Conservation (phyloP, 2,329 filamentous ascomycete genomes). For the Tolypocladium sp. region DNA sequence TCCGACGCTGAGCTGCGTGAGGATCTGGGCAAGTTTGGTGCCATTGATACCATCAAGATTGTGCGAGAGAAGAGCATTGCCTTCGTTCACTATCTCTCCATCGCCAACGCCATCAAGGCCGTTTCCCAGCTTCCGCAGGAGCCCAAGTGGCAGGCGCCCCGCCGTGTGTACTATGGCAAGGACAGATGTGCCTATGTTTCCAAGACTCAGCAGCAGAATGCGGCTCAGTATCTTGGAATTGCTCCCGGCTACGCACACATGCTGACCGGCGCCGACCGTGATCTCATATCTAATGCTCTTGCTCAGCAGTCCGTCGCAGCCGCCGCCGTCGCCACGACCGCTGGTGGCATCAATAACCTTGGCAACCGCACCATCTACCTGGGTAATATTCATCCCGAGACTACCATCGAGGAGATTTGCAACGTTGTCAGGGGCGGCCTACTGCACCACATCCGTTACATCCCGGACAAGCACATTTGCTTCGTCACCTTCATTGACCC, state of each 20-base stretch:
- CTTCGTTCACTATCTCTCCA: conserved; percentile 95
- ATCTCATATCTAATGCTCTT: conserved; percentile 90
- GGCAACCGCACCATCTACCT: conserved; percentile 97
- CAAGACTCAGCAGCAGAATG: conserved; percentile 99
- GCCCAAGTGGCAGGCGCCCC: conserved; percentile 90
- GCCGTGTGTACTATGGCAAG: conserved; percentile 97
- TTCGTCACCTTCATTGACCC: conserved; percentile 99
- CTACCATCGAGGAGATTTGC: conserved; percentile 98
- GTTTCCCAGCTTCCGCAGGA: conserved; percentile 95
- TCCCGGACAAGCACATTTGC: conserved; percentile 99
- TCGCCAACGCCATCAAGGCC: conserved; percentile 96
- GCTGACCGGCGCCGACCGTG: conserved; percentile 88
- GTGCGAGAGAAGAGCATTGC: conserved; percentile 97
- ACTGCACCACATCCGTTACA: conserved; percentile 96
- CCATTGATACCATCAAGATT: conserved; percentile 95
- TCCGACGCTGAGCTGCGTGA: conserved; percentile 88
- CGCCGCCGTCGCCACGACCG: conserved; percentile 90
- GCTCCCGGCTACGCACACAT: conserved; percentile 95
- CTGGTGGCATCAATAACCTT: conserved; percentile 93
- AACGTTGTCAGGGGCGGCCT: conserved; percentile 95
- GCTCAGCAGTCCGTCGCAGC: conserved; percentile 97
- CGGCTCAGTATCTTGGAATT: conserved; percentile 94
- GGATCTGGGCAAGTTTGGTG: conserved; percentile 90
- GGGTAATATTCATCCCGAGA: conserved; percentile 97
- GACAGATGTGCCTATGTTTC: conserved; percentile 97